Conservation (phyloP, 345 rosid genomes). For the Microthlaspi erraticum region DNA sequence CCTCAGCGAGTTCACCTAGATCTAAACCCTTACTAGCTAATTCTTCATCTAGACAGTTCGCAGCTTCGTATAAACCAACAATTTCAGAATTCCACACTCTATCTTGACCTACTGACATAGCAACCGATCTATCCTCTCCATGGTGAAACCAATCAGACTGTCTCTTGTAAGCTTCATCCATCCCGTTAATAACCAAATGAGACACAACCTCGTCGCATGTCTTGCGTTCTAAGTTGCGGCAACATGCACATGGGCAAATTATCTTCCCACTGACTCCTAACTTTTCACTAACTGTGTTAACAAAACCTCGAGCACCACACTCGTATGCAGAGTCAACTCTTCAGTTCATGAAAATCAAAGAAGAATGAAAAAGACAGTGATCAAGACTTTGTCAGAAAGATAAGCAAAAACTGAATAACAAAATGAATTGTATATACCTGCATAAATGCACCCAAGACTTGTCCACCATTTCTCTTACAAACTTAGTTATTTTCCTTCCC, state of each 20-base stretch:
- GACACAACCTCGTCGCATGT: background rate
- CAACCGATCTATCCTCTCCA: background rate
- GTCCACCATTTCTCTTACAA: background rate
- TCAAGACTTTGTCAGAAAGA: background rate
- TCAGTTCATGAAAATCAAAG: background rate
- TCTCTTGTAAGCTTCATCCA: slow-evolving; percentile 2
- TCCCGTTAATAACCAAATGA: background rate
- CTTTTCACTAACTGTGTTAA: background rate
- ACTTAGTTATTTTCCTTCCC: background rate
- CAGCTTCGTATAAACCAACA: background rate
- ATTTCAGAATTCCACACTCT: slow-evolving; percentile 2
- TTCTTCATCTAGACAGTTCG: background rate
- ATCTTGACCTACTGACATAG: background rate
- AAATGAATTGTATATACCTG: background rate
- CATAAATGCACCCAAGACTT: background rate
- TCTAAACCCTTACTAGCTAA: background rate
- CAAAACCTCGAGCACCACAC: background rate
- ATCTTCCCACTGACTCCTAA: background rate
- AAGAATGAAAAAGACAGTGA: background rate
- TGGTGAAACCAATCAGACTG: background rate
- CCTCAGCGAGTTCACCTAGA: background rate
- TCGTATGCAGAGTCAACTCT: background rate
- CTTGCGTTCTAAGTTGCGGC: background rate
- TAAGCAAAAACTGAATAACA: background rate
- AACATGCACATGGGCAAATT: background rate